Evolutionary conservation across 176 grass and related monocot species (phyloP).

Genomic region (Musa acuminata): DNA sequence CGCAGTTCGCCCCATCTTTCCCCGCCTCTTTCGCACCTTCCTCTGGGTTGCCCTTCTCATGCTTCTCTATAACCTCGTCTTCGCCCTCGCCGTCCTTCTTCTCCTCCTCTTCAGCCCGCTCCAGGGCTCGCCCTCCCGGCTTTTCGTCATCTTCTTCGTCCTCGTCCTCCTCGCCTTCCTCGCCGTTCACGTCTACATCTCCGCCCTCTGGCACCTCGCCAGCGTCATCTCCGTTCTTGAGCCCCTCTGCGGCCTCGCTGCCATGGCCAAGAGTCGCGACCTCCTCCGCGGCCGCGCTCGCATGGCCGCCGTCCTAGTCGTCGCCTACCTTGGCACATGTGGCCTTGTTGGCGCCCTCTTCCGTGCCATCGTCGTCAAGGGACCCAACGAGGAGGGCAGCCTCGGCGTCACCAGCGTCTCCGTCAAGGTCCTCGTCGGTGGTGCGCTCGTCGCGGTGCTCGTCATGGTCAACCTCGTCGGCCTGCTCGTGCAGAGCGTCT

Average conservation of each 20-base stretch:
- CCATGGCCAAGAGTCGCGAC: conserved; percentile 76
- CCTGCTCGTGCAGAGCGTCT: conserved; percentile 74
- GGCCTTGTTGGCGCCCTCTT: conserved; percentile 50
- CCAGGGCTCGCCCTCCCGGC: not conserved
- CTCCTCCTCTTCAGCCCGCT: conserved; percentile 31
- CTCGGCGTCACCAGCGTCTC: conserved; percentile 32
- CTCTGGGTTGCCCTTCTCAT: conserved; percentile 75
- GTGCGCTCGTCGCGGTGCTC: conserved; percentile 57
- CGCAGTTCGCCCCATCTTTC: conserved; percentile 58
- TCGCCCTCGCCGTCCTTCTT: conserved; percentile 39
- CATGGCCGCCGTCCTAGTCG: conserved; percentile 49
- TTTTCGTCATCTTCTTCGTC: conserved; percentile 32
- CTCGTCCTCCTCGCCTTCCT: conserved; percentile 40
- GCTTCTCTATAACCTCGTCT: conserved; percentile 55
- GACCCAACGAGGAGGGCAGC: conserved; percentile 59
- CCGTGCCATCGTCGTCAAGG: conserved; percentile 76
- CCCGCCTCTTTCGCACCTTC: conserved; percentile 78
- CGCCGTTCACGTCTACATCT: conserved; percentile 84
- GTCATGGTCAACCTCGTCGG: conserved; percentile 70
- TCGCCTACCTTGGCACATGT: conserved; percentile 56
- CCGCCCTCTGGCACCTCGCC: conserved; percentile 90
- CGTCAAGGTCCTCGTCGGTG: conserved; percentile 38
- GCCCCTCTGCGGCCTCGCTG: conserved; percentile 68
- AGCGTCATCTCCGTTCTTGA: conserved; percentile 93
- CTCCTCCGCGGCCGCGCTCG: conserved; percentile 50